Evolutionary conservation across 2,329 filamentous ascomycete species (phyloP), one percentile per base, ranked within the genome.

Genomic region (Paraconiothyrium sp.): DNA sequence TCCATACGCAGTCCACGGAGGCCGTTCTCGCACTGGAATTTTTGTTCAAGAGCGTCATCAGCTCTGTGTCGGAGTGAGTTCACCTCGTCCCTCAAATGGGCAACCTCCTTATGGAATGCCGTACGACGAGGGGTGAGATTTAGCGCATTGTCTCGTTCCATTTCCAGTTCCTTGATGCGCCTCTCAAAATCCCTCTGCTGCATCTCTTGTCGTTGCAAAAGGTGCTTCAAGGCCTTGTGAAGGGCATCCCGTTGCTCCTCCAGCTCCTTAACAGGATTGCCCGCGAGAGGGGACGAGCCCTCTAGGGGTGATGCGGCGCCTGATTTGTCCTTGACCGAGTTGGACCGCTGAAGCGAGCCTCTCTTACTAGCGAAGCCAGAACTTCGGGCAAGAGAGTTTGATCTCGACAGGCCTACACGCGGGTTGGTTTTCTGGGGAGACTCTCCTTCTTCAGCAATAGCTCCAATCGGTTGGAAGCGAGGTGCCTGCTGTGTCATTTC

Each of bases 21-120:
- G 20, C 93, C 93, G 80, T 96, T 96, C 80, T 97, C 94, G 64
- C 94, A 94, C 75, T 96, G 91, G 90, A 92, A 98, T 79, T 98
- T 98, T 73, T 97, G 92, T 74, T 97, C 93, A 14, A 98, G 86
- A 16, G 94, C 94, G 66, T 98, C 94, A 71, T 99, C 94, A 34
- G 94, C 94, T 57, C 95, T 89, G 64, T 90, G 90, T 47, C 95
- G 89, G 59, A 99, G 85, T 16, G 90, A 86, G 55, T 91, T 92
- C 64, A 99, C 91, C 76, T 99, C 95, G 27, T 90, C 89, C 62
- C 93, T 90, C 47, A 98, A 84, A 64, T 86, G 89, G 1, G 86
- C 84, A 7, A 98, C 92, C 73, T 98, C 94, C 67, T 86, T 89
- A 76, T 96, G 90, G 76, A 96, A 98, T 10, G 92, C 92, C 5